A percentile compares a stretch with the other conserved stretches of the same genome.
Conservation (phyloP, 1,139 yeast genomes). For the Arxiozyma bovina region DNA sequence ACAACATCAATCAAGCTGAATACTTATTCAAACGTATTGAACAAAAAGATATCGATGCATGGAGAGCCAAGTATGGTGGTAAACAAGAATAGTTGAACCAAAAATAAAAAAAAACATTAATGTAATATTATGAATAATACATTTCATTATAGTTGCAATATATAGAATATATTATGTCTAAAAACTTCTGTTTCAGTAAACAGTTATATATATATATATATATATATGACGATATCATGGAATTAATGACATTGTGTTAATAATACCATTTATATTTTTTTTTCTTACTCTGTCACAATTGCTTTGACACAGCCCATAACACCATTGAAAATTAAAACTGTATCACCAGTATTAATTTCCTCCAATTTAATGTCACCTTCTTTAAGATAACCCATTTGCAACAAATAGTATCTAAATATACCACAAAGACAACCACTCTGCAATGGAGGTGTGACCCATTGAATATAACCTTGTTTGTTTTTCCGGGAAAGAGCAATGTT, state of each 20-base stretch:
- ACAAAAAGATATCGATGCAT: constrained; percentile 74
- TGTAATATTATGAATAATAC: too few species aligned
- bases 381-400: constrained; percentile 45
- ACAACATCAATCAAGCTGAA: constrained; percentile 83
- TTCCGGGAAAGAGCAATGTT: constrained; percentile 55
- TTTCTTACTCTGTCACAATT: constrained; percentile 25
- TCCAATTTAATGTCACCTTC: constrained; percentile 44
- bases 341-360: constrained; percentile 52
- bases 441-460: constrained; percentile 75
- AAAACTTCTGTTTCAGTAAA: neutral
- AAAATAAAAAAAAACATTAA: too few species aligned
- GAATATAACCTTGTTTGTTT: constrained; percentile 24
- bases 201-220: neutral
- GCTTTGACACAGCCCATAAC: constrained; percentile 75
- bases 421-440: constrained; percentile 82
- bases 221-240: neutral
- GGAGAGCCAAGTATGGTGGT: constrained; percentile 85
- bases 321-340: constrained; percentile 68
- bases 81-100: constrained; percentile 4
- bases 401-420: constrained; percentile 58
- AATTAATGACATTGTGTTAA: neutral
- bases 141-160: neutral
- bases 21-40: constrained; percentile 89
- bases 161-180: neutral
- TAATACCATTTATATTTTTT: neutral